Evolutionary conservation across 1,139 yeast genomes (phyloP), one percentile per base, ranked within the genome.

Genomic region (Geotrichum histeridarum): DNA sequence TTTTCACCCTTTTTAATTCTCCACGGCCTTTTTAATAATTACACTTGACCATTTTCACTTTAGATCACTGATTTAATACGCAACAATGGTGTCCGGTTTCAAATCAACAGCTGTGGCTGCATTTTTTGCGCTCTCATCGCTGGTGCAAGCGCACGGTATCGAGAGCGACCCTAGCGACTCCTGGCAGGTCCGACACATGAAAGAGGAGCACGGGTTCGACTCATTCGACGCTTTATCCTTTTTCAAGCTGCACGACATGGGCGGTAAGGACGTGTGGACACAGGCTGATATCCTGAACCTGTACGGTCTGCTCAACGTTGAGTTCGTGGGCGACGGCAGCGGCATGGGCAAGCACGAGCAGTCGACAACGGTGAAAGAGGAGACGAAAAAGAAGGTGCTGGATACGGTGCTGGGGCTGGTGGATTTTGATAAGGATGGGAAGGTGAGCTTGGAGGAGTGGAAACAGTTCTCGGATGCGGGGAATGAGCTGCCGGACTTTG

Each of bases 401-500:
- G 62, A 69, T 15, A 74, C 78, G 4, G 78, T 91, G 12, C 71
- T 89, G 66, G 67, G 63, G 8, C 65, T 88, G 61, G 72, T 89
- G 54, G 96, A 90, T 67, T 70, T 75, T 0, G 74, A 88, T 65
- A 70, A 75, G n/a, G 91, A 90, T 66, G 86, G 86, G 0, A 72
- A 71, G 50, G 77, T 91, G 12, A 73, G 83, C 9, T 70, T 80
- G 53, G 82, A 82, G 15, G 97, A 90, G 66, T 93, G 91, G 84
- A 65, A 81, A 49, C 70, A 72, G n/a, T 91, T 80, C 70, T 76
- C 79, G 8, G 69, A 70, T 1, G 70, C 70, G 8, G 95, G 95
- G 5, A 85, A 86, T 1, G 80, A 80, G 60, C 78, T 93, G 65
- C 98, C 98, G 0, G 98, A 93, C 69, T 82, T 90, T 67, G 96